Evolutionary conservation across 2,329 filamentous ascomycete genomes (phyloP).

Genomic region (Talaromyces funiculosus): DNA sequence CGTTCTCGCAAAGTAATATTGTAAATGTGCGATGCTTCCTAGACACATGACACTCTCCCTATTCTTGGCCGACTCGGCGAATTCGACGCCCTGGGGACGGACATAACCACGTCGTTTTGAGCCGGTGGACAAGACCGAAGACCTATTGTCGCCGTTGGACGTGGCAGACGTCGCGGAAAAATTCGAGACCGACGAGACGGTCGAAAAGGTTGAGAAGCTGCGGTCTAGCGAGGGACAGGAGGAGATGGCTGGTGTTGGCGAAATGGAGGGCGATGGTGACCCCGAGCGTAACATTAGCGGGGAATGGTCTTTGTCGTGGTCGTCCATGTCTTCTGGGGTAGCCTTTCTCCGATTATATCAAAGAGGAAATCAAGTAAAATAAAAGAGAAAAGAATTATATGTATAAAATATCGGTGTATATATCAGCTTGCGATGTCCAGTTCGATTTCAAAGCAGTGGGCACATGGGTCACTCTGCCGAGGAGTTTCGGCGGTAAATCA

Average conservation of each 20-base stretch:
- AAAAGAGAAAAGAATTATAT: too few species aligned
- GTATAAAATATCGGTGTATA: not conserved
- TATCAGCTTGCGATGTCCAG: too few species aligned
- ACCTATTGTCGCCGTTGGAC: slow-evolving; percentile 37
- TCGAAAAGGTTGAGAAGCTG: slow-evolving; percentile 43
- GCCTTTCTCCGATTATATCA: not conserved
- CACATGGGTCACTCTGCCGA: slow-evolving; percentile 2
- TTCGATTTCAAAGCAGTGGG: slow-evolving; percentile 1
- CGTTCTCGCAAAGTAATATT: slow-evolving; percentile 96
- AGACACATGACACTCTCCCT: slow-evolving; percentile 94
- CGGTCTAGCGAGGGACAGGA: slow-evolving; percentile 41
- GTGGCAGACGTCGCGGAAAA: slow-evolving; percentile 26
- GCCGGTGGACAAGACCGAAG: slow-evolving; percentile 38
- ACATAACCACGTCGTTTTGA: slow-evolving; percentile 72
- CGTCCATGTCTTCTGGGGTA: slow-evolving; percentile 6
- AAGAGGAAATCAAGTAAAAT: too few species aligned
- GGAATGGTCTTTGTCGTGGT: slow-evolving; percentile 16
- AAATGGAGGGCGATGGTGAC: slow-evolving; percentile 37
- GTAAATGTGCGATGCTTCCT: slow-evolving; percentile 92
- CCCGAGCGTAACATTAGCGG: slow-evolving; percentile 25
- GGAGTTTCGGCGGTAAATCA: slow-evolving; percentile 1
- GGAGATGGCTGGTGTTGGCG: slow-evolving; percentile 40
- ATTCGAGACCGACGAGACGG: slow-evolving; percentile 41
- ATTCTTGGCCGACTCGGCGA: slow-evolving; percentile 82
- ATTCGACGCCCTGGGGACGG: slow-evolving; percentile 78